Conservation (phyloP, 495 filamentous ascomycete genomes). For the Podospora tetraspora region DNA sequence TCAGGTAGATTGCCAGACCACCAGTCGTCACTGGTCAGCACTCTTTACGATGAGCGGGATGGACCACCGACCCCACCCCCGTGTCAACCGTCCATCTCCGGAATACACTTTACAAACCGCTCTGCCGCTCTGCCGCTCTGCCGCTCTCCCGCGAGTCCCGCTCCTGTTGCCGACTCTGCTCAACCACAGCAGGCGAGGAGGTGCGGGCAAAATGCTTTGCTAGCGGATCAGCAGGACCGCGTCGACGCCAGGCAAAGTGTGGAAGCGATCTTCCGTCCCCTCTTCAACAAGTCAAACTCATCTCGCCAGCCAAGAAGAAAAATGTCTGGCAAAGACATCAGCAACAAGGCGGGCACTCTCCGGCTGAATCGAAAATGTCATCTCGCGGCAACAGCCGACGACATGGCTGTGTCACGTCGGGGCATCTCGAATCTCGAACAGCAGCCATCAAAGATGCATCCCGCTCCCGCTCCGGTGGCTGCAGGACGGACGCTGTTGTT, state of each 20-base stretch:
- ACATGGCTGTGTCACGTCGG: not conserved
- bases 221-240: not conserved
- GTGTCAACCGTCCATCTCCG: not conserved
- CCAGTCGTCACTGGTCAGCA: not conserved
- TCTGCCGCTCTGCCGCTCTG: too few species aligned
- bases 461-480: not conserved
- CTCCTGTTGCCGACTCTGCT: too few species aligned
- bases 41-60: not conserved
- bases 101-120: too few species aligned
- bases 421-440: not conserved
- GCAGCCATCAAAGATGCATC: not conserved
- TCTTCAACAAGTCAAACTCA: too few species aligned
- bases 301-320: not conserved
- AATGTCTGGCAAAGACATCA: not conserved
- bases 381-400: not conserved
- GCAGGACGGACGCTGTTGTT: not conserved
- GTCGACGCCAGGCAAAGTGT: not conserved
- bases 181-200: too few species aligned
- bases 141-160: too few species aligned
- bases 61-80: not conserved
- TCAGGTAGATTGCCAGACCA: not conserved
- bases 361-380: not conserved
- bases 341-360: not conserved
- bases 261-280: not conserved
- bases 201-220: not conserved